Evolutionary conservation across 805 yeast species (phyloP).

Genomic region (Saccharomycopsis oosterbeekiorum): DNA sequence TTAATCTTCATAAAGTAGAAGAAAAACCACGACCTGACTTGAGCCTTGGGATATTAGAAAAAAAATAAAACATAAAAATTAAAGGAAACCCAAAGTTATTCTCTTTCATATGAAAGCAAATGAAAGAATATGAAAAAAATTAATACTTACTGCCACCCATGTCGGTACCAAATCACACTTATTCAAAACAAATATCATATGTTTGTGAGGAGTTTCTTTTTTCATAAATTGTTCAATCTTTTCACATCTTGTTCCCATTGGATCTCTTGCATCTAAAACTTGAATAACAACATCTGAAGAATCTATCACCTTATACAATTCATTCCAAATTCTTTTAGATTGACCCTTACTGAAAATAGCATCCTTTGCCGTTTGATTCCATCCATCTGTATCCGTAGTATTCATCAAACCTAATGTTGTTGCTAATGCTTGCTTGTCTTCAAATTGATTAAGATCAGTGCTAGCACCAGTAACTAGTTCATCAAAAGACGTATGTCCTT

Average conservation of each 20-base stretch:
- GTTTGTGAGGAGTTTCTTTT: slow-evolving; percentile 95
- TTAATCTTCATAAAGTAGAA: not conserved
- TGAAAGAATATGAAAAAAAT: slow-evolving; percentile 17
- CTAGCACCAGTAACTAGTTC: slow-evolving; percentile 59
- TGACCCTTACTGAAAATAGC: slow-evolving; percentile 95
- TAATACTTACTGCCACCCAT: slow-evolving; percentile 94
- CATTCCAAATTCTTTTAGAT: slow-evolving; percentile 98
- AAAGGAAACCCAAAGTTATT: slow-evolving; percentile 6
- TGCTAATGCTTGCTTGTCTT: slow-evolving; percentile 68
- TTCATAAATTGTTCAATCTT: slow-evolving; percentile 87
- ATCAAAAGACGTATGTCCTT: slow-evolving; percentile 66
- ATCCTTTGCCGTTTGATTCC: slow-evolving; percentile 86
- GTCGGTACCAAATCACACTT: slow-evolving; percentile 98
- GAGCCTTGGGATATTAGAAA: slow-evolving; percentile 58
- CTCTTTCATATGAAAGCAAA: slow-evolving; percentile 3
- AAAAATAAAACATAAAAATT: slow-evolving; percentile 14
- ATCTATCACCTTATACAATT: slow-evolving; percentile 90
- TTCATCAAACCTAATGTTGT: slow-evolving; percentile 79
- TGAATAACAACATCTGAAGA: slow-evolving; percentile 96
- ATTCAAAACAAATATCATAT: slow-evolving; percentile 85
- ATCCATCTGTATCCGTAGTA: slow-evolving; percentile 60
- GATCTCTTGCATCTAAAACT: slow-evolving; percentile 96
- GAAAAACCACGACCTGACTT: slow-evolving; percentile 62
- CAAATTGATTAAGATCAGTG: slow-evolving; percentile 46
- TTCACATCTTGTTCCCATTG: slow-evolving; percentile 89